Base-by-base conservation (phyloP, 768 basidiomycete genomes). In the Dioszegia crocea region DNA sequence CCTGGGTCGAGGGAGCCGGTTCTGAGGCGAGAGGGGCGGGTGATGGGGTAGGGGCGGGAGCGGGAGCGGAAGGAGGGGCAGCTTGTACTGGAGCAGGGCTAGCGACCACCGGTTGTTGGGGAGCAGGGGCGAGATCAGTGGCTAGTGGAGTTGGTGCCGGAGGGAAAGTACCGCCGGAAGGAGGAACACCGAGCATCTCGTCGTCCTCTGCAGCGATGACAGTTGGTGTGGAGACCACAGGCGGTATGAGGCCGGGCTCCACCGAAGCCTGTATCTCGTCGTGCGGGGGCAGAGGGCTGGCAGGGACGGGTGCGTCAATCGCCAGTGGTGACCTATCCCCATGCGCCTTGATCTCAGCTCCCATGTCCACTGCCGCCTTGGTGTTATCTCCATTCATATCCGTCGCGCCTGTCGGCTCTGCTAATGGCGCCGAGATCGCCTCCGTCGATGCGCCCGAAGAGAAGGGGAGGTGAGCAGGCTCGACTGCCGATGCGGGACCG, bases 1-100 rank as follows among this genome's bases (percentile, higher is more conserved):
- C 72, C 14, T 78, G 43, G 54, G 64, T 55, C 63, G 71, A 56
- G 57, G 77, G 57, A 47, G 71, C 58, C 63, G 70, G 71, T 4
- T 76, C 71, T 5, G 71, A 70, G 17, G 70, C 56, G 6, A 69
- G 57, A 30, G 65, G 62, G 17, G 63, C 26, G 14, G 33, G 29
- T 11, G 41, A 14, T 8, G 33, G 6, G 19, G 26, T 3, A 16
- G 51, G 33, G 33, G 71, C 71, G 17, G 70, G 57, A 8, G 69
- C 58, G 30, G 65, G 61, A n/a, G 63, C 26, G 14, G 31, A n/a
- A 31, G 41, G 14, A 9, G 33, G 31, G 4, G 26, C 9, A 33
- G 51, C 12, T 16, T n/a, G 26, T 31, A 29, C 21, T 50, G 27
- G 9, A 9, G n/a, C 8, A 17, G 40, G 6, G 40, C 40, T 43